phyloP scores from a whole-genome alignment of 169 alveolate species.

The Toxoplasma gondii region DNA sequence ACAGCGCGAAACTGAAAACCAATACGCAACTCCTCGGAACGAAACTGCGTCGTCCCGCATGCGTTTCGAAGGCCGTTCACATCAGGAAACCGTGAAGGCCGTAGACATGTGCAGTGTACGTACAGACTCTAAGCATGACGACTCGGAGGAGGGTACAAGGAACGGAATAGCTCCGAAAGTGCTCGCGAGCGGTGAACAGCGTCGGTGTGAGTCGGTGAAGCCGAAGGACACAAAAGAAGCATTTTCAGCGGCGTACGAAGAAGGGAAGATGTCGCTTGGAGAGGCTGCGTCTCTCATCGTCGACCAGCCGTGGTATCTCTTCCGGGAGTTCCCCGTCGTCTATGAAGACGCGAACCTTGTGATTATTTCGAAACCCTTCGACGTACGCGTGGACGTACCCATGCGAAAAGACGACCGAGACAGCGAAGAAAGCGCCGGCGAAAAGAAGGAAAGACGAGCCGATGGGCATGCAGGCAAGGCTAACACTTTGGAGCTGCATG shows the following conservation, averaged over 20 bases:
- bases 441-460: neutral
- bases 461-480: neutral
- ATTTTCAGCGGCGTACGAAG: neutral
- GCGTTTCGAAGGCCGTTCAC: neutral
- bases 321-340: neutral
- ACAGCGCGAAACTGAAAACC: neutral
- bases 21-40: neutral
- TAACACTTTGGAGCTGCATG: neutral
- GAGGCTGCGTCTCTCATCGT: neutral
- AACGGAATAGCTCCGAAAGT: too few species aligned
- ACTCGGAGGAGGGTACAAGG: too few species aligned
- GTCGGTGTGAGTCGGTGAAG: neutral
- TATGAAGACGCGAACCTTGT: neutral
- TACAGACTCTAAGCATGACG: neutral
- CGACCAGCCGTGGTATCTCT: neutral
- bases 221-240: neutral
- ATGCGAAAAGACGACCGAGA: neutral
- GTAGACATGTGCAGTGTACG: neutral
- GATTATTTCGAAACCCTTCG: neutral
- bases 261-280: neutral
- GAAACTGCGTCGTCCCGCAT: neutral
- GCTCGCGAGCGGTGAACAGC: too few species aligned
- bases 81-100: neutral
- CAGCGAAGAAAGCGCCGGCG: neutral
- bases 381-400: neutral